These are phyloP conservation scores for Echites panduratus DNA, from an alignment of 257 asterid genomes.

Conservation along the genomic window DNA sequence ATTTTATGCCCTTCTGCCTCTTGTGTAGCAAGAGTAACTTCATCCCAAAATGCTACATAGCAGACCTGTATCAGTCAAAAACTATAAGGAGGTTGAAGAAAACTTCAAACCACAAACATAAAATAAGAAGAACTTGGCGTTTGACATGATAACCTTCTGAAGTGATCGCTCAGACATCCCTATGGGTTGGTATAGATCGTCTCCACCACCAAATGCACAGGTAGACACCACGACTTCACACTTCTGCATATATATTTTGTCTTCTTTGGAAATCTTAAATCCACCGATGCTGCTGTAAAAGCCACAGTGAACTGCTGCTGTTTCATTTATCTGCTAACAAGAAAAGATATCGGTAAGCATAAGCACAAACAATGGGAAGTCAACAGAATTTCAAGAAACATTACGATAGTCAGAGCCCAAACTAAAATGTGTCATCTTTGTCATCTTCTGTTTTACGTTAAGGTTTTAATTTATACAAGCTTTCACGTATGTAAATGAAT, in stretches of 20 bases:
- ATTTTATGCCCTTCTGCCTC: slow-evolving; percentile 65
- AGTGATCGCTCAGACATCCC: slow-evolving; percentile 42
- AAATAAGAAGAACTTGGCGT: not conserved
- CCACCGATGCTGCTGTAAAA: slow-evolving; percentile 87
- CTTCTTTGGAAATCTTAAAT: slow-evolving; percentile 74
- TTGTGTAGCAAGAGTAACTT: slow-evolving; percentile 76
- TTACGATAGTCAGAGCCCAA: not conserved
- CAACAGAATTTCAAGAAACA: not conserved
- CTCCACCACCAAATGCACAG: slow-evolving; percentile 99
- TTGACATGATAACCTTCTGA: slow-evolving; percentile 27
- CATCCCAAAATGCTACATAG: slow-evolving; percentile 98
- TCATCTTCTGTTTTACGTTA: not conserved
- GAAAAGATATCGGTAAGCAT: not conserved
- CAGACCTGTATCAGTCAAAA: slow-evolving; percentile 55
- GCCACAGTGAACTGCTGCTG: slow-evolving; percentile 53
- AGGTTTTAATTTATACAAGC: not conserved
- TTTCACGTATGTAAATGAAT: not conserved
- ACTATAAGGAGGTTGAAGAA: slow-evolving; percentile 11
- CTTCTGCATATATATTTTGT: slow-evolving; percentile 58
- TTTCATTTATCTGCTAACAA: slow-evolving; percentile 45
- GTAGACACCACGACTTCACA: slow-evolving; percentile 93
- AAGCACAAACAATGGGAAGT: not conserved
- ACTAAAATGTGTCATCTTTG: not conserved
- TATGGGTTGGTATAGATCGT: slow-evolving; percentile 95
- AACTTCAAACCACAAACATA: slow-evolving; percentile 3